These are phyloP conservation scores for Yarrowia deformans DNA, from an alignment of 805 yeast species.

Conservation along the genomic window DNA sequence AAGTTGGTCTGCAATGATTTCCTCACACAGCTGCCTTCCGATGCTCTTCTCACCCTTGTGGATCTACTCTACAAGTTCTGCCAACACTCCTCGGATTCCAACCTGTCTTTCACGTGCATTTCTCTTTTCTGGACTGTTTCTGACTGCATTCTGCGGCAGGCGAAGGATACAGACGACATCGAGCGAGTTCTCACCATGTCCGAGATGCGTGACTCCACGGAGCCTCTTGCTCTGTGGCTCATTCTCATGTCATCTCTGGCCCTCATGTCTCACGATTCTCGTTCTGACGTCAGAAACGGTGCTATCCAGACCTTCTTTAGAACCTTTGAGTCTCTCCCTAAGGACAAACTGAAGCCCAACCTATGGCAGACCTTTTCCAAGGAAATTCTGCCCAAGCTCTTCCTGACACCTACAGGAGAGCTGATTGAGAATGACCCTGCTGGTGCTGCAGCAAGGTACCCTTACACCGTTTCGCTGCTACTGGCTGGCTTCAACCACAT, in stretches of 20 bases:
- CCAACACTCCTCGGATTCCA: conserved; percentile 73
- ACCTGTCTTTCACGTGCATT: conserved; percentile 88
- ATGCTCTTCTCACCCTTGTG: conserved; percentile 68
- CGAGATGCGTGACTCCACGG: conserved; percentile 43
- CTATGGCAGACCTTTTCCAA: conserved; percentile 24
- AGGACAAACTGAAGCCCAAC: conserved; percentile 24
- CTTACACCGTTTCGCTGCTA: conserved; percentile 27
- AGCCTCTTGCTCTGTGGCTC: conserved; percentile 60
- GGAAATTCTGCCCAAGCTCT: conserved; percentile 27
- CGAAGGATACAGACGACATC: conserved; percentile 46
- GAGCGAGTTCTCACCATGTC: conserved; percentile 39
- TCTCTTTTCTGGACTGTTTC: conserved; percentile 93
- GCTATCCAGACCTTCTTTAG: conserved; percentile 88
- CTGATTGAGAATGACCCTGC: conserved; percentile 31
- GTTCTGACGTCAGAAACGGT: conserved; percentile 88
- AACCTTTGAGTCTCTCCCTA: conserved; percentile 60
- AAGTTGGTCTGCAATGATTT: conserved; percentile 88
- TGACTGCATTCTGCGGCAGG: conserved; percentile 60
- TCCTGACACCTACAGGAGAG: conserved; percentile 26
- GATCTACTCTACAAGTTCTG: conserved; percentile 78
- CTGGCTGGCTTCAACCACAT: conserved; percentile 32
- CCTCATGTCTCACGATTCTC: conserved; percentile 64
- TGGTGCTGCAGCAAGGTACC: conserved; percentile 24
- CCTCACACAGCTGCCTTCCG: conserved; percentile 70
- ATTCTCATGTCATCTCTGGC: conserved; percentile 69